Base-by-base conservation (phyloP, 2,329 filamentous ascomycete genomes). In the Microascus cirrosus region DNA sequence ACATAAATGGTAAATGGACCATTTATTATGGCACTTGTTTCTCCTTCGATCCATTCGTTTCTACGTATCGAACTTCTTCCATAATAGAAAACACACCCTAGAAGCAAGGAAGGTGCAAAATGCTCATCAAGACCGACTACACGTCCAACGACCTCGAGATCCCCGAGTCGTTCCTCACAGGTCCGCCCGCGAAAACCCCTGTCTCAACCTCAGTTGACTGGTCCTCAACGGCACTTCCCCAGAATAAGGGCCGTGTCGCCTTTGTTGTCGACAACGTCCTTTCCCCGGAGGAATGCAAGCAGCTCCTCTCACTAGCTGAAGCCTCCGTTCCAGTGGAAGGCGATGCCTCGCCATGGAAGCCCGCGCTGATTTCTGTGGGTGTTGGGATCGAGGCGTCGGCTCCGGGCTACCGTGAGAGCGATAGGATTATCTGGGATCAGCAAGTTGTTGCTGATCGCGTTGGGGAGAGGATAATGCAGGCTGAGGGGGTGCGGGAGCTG, bases 361-460 rank as follows among this genome's bases (percentile, higher is more conserved):
- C 82, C 1, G 89, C 89, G 0, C 77, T 89, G 68, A 77, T 92
- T 59, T 87, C 87, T 66, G 68, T 82, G 25, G 87, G 87, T 5
- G 69, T 69, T 4, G 86, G 87, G 2, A 73, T 68, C 59, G 84
- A 93, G 69, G 69, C 75, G 2, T 68, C 84, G 50, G 71, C 77
- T 3, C 62, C 62, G 1, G 77, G 82, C 10, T 81, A 82, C 54
- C 78, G 89, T 18, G 85, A 88, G 60, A 86, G 86, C 64, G 86
- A 86, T n/a, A 79, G 89, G 2, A 89, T 93, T 62, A 86, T 94
- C 63, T 89, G 84, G 80, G 87, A 94, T 65, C 71, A 79, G 15
- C 73, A 77, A 54, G 79, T 80, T 1, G 62, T 93, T 1, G 84
- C 82, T 0, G 76, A 80, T 25, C 79, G 81, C 24, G 64, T 94